phyloP scores from a whole-genome alignment of 2,329 filamentous ascomycete genomes.

The Phialemoniopsis sp. region DNA sequence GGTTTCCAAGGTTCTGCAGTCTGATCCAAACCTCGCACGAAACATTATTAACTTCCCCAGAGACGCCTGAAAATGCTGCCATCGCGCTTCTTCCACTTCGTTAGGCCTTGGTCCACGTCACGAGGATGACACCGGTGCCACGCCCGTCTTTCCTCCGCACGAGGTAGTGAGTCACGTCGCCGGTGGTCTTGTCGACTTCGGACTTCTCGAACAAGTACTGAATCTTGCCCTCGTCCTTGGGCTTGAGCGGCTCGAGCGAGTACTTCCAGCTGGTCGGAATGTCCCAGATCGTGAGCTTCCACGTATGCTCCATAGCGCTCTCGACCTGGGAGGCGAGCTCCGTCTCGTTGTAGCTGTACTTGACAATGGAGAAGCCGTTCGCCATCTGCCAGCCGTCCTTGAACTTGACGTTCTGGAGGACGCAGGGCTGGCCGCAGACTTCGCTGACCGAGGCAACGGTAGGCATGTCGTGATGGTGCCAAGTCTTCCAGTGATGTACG shows the following conservation, averaged over 20 bases:
- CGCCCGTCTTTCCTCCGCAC: constrained; percentile 7
- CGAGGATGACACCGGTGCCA: constrained; percentile 5
- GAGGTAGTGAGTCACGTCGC: constrained; percentile 7
- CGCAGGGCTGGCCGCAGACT: constrained; percentile 57
- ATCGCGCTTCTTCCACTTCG: no score
- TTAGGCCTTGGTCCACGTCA: no score
- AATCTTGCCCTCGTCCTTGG: constrained; percentile 8
- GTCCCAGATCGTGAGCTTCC: constrained; percentile 15
- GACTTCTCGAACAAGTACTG: constrained; percentile 10
- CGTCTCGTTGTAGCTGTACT: constrained; percentile 33
- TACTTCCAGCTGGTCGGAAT: constrained; percentile 9
- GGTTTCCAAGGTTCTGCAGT: no score
- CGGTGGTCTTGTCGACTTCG: constrained; percentile 4
- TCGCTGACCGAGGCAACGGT: constrained; percentile 45
- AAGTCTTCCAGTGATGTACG: constrained; percentile 58
- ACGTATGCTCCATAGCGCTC: constrained; percentile 31
- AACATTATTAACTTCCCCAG: no score
- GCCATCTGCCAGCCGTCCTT: constrained; percentile 50
- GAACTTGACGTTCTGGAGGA: constrained; percentile 53
- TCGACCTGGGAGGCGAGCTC: constrained; percentile 25
- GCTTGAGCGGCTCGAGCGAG: constrained; percentile 9
- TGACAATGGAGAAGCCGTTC: constrained; percentile 55
- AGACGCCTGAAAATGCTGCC: no score
- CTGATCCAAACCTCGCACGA: no score
- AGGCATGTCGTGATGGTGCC: constrained; percentile 50